These are phyloP conservation scores for Venturia carpophila DNA, from an alignment of 2,329 filamentous ascomycete genomes.

Conservation along the genomic window DNA sequence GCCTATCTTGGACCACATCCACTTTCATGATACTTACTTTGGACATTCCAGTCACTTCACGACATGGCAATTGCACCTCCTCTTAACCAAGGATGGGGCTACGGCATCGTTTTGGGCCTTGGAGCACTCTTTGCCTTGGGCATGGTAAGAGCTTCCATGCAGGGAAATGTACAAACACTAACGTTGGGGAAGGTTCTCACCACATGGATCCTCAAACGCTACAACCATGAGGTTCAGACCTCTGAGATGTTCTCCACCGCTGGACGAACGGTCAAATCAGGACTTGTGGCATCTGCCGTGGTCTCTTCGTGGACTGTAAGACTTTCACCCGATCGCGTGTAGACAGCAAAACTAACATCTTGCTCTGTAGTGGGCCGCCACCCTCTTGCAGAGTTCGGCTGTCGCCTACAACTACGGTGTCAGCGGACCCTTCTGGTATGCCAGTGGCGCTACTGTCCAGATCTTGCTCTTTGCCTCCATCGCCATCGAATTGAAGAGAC, in stretches of 20 bases:
- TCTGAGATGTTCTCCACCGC: slow-evolving; percentile 29
- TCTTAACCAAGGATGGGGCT: slow-evolving; percentile 22
- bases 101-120: slow-evolving; percentile 29
- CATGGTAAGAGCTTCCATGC: not conserved
- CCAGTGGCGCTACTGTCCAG: slow-evolving; percentile 35
- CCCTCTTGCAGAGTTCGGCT: slow-evolving; percentile 27
- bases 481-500: slow-evolving; percentile 27
- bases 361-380: slow-evolving; percentile 26
- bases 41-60: not conserved
- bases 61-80: slow-evolving; percentile 9
- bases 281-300: slow-evolving; percentile 26
- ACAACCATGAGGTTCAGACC: slow-evolving; percentile 29
- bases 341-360: not conserved
- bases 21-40: not conserved
- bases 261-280: slow-evolving; percentile 27
- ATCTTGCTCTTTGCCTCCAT: slow-evolving; percentile 28
- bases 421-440: slow-evolving; percentile 17
- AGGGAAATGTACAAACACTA: not conserved
- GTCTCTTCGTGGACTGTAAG: slow-evolving; percentile 18
- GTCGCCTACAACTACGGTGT: slow-evolving; percentile 34
- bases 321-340: not conserved
- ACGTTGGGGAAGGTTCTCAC: slow-evolving; percentile 23
- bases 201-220: slow-evolving; percentile 28
- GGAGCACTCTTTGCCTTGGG: slow-evolving; percentile 27
- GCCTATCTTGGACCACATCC: not conserved